phyloP scores from a whole-genome alignment of 2,329 filamentous ascomycete genomes.

The Zalaria sp. region DNA sequence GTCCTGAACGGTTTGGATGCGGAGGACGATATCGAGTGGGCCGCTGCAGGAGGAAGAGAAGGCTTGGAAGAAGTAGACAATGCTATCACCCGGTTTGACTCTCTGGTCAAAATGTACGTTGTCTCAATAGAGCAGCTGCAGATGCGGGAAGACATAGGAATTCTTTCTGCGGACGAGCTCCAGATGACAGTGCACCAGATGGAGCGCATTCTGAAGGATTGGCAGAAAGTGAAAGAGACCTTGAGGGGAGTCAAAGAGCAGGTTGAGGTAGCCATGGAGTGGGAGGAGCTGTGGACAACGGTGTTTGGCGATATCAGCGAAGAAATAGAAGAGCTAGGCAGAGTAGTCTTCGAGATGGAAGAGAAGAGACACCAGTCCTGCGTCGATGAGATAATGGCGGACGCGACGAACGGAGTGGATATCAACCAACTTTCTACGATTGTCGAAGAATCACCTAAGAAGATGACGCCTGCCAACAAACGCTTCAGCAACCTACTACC shows the following conservation, averaged over 20 bases:
- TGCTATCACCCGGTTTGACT: conserved; percentile 72
- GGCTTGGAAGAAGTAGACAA: conserved; percentile 55
- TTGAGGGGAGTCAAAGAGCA: conserved; percentile 73
- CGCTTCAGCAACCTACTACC: conserved; percentile 46
- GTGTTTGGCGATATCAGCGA: conserved; percentile 73
- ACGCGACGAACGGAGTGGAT: conserved; percentile 43
- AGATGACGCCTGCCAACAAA: conserved; percentile 41
- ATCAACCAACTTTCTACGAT: conserved; percentile 87
- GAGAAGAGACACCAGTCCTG: conserved; percentile 77
- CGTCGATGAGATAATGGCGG: conserved; percentile 49
- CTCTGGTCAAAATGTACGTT: conserved; percentile 83
- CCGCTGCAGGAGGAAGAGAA: conserved; percentile 71
- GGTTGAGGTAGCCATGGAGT: conserved; percentile 96
- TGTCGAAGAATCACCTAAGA: conserved; percentile 64
- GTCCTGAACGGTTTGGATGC: conserved; percentile 81
- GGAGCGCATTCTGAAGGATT: conserved; percentile 73
- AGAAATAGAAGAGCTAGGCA: conserved; percentile 67
- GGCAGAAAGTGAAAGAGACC: conserved; percentile 66
- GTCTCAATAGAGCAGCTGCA: conserved; percentile 88
- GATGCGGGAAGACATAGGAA: conserved; percentile 57
- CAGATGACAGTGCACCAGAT: conserved; percentile 70
- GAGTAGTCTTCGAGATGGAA: conserved; percentile 93
- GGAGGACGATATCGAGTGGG: conserved; percentile 97
- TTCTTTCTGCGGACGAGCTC: conserved; percentile 58
- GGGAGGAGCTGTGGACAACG: conserved; percentile 92